Base-by-base conservation (phyloP, 306 rosid genomes). In the Ceratonia siliqua region DNA sequence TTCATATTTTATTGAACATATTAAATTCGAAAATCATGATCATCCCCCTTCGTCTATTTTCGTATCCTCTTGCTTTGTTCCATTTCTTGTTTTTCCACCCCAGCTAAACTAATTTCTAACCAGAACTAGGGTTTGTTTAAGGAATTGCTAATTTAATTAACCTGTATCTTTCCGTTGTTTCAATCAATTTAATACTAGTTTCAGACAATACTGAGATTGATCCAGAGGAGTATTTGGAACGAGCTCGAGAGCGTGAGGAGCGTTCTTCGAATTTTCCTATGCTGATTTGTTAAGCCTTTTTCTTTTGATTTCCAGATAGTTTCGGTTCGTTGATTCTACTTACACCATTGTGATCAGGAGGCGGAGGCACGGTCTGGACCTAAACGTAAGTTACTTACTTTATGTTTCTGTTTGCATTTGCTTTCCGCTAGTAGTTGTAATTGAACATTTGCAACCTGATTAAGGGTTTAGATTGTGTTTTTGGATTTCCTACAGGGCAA, bases 171-270 rank as follows among this genome's bases (percentile, higher is more conserved):
- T 5, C 0, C 52, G 24, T 73, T 35, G 10, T 41, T 79, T 68
- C 18, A 17, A 41, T 62, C 74, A 35, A 58, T 33, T 55, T 72
- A 56, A 32, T 73, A 41, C 22, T 33, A 33, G 28, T 45, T 27
- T 55, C 68, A 28, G 27, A 42, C 22, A 13, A 8, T 12, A 5
- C 53, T 21, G 54, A 9, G 30, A 18, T 75, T 62, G 97, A 94
- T 69, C 87, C 86, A 39, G 97, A 91, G 68, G 97, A 91, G 87
- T 94, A 85, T 74, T 81, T 90, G 46, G 98, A 94, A 82, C 81
- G 88, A 73, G 97, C 98, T 61, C 90, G 97, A 3, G 96, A 94
- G 75, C 97, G 97, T 39, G 98, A 94, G 82, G 8, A 13, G 39
- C 6, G 33, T 46, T 12, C 14, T 72, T 58, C 11, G 0, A 43